Base-by-base conservation (phyloP, 139 green algal species). In the Dunaliella sp. region DNA sequence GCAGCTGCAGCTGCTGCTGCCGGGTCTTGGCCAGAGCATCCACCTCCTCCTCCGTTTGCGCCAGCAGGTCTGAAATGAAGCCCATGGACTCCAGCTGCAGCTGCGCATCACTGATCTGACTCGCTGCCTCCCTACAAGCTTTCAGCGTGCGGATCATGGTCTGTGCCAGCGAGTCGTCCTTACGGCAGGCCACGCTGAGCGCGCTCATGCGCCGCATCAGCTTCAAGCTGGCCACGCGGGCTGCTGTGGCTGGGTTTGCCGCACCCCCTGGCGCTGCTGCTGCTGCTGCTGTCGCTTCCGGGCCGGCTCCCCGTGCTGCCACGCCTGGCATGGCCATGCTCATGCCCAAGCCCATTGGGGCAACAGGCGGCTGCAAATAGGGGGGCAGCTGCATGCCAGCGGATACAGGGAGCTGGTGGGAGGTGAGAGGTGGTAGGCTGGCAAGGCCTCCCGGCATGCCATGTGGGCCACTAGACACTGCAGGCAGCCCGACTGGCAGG, bases 51-150 rank as follows among this genome's bases (percentile, higher is more conserved):
- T 83, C 78, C 35, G 38, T n/a, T 26, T 72, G 78, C 1, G 31
- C 26, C 21, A 83, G 32, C 33, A 83, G 78, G 34, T 83, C 78
- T 24, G 33, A n/a, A 35, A 83, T 83, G 35, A 83, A 83, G 31
- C 78, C 78, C 16, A 83, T 65, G 22, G 78, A 83, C 78, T 83
- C 78, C 36, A 83, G 16, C 78, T 83, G 78, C 34, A 83, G 32
- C 78, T 83, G 36, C 31, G 78, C 32, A 3, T 83, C 78, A 36
- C 16, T 32, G 35, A 83, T 83, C 36, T 72, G 78, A 22, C 22
- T 33, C 1, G 78, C 78, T 22, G 78, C 78, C 78, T 83, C 78
- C 30, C 78, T 21, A 35, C 78, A 83, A 3, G 35, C 36, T 35
- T 83, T 83, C 22, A 83, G 78, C 21, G 78, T 33, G 22, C 35